A percentile compares a stretch with the other conserved stretches of the same genome.
These are phyloP conservation scores for Alisma plantagoaquatica DNA, from an alignment of 106 monocot species.

Conservation along the genomic window DNA sequence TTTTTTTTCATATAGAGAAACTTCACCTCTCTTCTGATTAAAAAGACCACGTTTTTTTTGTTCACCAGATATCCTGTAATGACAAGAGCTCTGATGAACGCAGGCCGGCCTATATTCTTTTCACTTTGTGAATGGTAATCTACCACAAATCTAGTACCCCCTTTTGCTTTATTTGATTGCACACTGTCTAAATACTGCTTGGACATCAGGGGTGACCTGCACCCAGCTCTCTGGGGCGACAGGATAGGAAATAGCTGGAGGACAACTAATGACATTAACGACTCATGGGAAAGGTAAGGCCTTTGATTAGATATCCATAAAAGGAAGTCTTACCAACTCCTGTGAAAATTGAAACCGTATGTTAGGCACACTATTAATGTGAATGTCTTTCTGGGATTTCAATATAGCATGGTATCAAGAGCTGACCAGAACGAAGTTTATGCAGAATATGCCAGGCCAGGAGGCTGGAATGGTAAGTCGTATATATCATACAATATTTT, in stretches of 20 bases:
- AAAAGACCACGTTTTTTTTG: neutral
- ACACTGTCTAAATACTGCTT: too few species aligned
- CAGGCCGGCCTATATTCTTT: constrained; percentile 56
- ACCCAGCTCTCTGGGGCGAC: constrained; percentile 61
- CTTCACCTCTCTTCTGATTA: too few species aligned
- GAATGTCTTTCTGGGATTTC: neutral
- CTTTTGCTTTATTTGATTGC: neutral
- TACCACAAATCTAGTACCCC: neutral
- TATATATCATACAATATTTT: too few species aligned
- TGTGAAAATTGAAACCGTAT: neutral
- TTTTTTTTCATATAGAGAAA: neutral
- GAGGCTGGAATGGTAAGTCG: constrained; percentile 90
- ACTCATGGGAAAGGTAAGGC: constrained; percentile 52
- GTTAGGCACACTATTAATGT: too few species aligned
- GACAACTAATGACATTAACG: constrained; percentile 63
- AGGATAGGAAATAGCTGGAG: constrained; percentile 70
- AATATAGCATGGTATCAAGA: constrained; percentile 50
- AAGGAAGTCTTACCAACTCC: neutral
- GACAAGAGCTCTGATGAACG: constrained; percentile 50
- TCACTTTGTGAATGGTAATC: constrained; percentile 88
- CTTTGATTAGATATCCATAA: neutral
- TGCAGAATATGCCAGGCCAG: constrained; percentile 65
- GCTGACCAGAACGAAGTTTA: constrained; percentile 64
- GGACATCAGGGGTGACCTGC: constrained; percentile 61
- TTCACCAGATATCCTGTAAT: constrained; percentile 50